Base-by-base conservation (phyloP, 352 stramenopile genomes). In the Pelagophyceae sp. region DNA sequence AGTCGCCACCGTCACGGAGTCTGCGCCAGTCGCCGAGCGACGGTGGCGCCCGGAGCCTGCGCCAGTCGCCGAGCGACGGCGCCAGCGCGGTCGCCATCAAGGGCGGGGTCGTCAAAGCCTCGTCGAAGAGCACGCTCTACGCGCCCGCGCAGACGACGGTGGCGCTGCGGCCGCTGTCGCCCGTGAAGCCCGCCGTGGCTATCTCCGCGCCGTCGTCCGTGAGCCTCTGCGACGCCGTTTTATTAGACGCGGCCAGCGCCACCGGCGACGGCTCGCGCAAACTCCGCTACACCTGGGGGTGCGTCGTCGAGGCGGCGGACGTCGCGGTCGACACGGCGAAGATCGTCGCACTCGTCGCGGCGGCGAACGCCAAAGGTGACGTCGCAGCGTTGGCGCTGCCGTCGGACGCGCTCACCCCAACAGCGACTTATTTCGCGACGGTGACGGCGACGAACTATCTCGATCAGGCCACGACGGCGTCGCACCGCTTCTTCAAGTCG, bases 381-480 rank as follows among this genome's bases (percentile, higher is more conserved):
- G 25, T 63, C 15, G 25, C 6, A 6, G 1, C 1, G n/a, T 17
- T 71, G 3, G 27, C 1, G 3, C n/a, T 71, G 61, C 1, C 29
- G 15, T 71, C 5, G 17, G 31, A 27, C 61, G 61, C 29, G 29
- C 61, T 71, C 11, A 15, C 29, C 3, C 29, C 31, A 1, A 31
- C n/a, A 3, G 29, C 3, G 61, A 40, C 11, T 3, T 71, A 71
- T 31, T 25, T 15, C n/a, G 37, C 38, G 5, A 17, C 29, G 15
- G 11, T 71, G 5, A 25, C 61, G 5, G 61, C 61, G 33, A 37
- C 29, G 31, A 71, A 71, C 61, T 71, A 29, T 31, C 31, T 71
- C 29, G 61, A 31, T 31, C n/a, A 71, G 61, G 29, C 61, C n/a
- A 38, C 61, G 61, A 71, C 61, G 61, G 61, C 61, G 29, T 15